phyloP scores from a whole-genome alignment of 768 basidiomycete species.

The Suillus spraguei region DNA sequence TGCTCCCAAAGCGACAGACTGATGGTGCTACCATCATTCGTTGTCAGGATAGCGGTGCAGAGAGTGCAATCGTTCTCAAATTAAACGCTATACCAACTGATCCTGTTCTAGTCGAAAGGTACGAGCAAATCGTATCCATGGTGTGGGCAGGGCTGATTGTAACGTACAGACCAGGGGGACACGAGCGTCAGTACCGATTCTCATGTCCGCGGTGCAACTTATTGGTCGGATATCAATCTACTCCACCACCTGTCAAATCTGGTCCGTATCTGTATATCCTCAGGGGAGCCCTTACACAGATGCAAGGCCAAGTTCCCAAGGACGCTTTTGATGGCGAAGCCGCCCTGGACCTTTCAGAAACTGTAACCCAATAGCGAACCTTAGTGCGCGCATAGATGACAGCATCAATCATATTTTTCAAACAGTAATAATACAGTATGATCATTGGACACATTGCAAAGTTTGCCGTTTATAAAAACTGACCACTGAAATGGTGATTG shows the following conservation, averaged over 20 bases:
- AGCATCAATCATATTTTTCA: neutral
- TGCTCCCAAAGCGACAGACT: conserved; percentile 70
- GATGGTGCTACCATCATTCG: conserved; percentile 84
- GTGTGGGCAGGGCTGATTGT: conserved; percentile 21
- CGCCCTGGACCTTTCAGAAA: neutral
- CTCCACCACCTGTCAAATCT: conserved; percentile 74
- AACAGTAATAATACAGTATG: conserved; percentile 13
- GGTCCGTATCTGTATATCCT: conserved; percentile 81
- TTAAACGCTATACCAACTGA: conserved; percentile 74
- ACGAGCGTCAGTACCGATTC: conserved; percentile 77
- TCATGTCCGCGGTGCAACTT: conserved; percentile 53
- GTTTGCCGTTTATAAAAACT: neutral
- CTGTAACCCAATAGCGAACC: neutral
- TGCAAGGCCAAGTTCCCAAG: conserved; percentile 83
- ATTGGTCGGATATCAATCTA: conserved; percentile 69
- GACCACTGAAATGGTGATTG: neutral
- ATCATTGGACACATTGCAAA: neutral
- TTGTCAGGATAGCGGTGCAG: conserved; percentile 60
- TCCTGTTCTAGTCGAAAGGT: conserved; percentile 82
- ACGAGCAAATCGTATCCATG: conserved; percentile 24
- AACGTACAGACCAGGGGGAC: conserved; percentile 55
- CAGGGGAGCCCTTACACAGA: conserved; percentile 80
- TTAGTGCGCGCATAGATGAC: neutral
- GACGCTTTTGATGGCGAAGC: conserved; percentile 75
- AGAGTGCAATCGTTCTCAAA: conserved; percentile 79